Evolutionary conservation across 768 basidiomycete genomes (phyloP).

Genomic region (Pisolithus tinctorius): DNA sequence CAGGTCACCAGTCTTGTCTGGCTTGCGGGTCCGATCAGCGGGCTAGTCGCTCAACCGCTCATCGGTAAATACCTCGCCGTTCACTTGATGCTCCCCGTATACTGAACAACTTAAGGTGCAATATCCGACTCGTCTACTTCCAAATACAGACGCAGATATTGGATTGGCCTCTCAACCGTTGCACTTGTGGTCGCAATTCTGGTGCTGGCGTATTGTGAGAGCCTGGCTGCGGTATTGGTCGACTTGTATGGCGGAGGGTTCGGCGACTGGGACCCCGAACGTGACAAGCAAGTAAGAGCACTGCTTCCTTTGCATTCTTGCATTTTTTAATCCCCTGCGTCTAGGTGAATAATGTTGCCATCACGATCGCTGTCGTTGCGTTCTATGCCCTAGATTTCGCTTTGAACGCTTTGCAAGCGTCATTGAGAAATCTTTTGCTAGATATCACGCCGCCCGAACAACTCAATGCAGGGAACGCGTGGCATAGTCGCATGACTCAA

Average conservation of each 20-base stretch:
- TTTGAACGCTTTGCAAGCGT: constrained; percentile 93
- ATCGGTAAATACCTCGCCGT: constrained; percentile 54
- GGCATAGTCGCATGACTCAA: constrained; percentile 95
- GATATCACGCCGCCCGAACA: constrained; percentile 87
- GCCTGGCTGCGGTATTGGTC: constrained; percentile 65
- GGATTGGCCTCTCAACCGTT: constrained; percentile 84
- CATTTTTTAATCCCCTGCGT: neutral
- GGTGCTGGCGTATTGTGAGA: constrained; percentile 76
- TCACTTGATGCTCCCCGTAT: neutral
- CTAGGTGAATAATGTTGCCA: constrained; percentile 65
- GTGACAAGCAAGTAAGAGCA: constrained; percentile 44
- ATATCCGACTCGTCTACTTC: constrained; percentile 92
- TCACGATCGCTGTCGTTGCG: constrained; percentile 78
- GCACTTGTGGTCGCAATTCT: constrained; percentile 75
- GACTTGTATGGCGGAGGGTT: constrained; percentile 67
- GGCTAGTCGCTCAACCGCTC: constrained; percentile 92
- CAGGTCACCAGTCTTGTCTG: constrained; percentile 92
- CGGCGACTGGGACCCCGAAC: constrained; percentile 84
- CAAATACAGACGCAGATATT: constrained; percentile 85
- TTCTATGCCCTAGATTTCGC: constrained; percentile 97
- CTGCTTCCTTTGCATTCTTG: constrained; percentile 14
- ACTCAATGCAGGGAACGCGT: constrained; percentile 91
- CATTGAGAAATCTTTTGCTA: constrained; percentile 86
- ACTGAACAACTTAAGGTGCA: constrained; percentile 51
- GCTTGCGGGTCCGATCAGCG: constrained; percentile 93